A percentile compares a stretch with the other conserved stretches of the same genome.
Evolutionary conservation across 805 yeast genomes (phyloP).

Genomic region (Wickerhamiella spandovensis): DNA sequence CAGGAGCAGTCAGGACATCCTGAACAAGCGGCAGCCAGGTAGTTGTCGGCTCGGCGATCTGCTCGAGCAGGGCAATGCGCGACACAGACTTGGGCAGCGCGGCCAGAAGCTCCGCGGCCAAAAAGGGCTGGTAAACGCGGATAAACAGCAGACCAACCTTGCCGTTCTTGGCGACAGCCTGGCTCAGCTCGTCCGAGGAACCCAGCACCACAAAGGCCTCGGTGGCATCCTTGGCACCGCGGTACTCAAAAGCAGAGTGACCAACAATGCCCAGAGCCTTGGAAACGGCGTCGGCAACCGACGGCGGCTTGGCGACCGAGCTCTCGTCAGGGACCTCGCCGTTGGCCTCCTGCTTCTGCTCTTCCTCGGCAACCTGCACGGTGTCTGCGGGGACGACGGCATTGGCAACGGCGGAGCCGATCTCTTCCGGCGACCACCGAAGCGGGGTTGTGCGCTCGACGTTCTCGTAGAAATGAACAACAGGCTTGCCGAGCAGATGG

Average conservation of each 20-base stretch:
- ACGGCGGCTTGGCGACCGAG: constrained; percentile 3
- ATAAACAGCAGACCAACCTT: constrained; percentile 38
- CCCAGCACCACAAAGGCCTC: constrained; percentile 1
- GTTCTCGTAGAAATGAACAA: constrained; percentile 52
- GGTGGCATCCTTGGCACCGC: constrained; percentile 32
- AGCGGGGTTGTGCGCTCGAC: constrained; percentile 11
- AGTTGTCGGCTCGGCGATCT: constrained; percentile 33
- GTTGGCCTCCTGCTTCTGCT: constrained; percentile 4
- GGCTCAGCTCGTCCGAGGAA: constrained; percentile 28
- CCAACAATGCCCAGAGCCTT: constrained; percentile 26
- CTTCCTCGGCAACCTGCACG: constrained; percentile 9
- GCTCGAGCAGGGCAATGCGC: constrained; percentile 53
- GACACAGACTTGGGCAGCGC: constrained; percentile 42
- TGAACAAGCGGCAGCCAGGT: constrained; percentile 60
- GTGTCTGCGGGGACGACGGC: constrained; percentile 10
- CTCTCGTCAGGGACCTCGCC: neutral
- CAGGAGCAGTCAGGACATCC: constrained; percentile 53
- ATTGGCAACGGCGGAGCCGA: constrained; percentile 16
- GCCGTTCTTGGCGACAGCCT: constrained; percentile 27
- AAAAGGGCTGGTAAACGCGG: constrained; percentile 64
- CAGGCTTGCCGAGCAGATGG: constrained; percentile 36
- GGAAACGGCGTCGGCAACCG: constrained; percentile 17
- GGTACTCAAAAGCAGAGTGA: constrained; percentile 31
- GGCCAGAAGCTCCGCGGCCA: constrained; percentile 35
- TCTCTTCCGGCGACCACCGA: constrained; percentile 15